Conservation (phyloP, 129 eudicot species). For the Artemisia tridentata region DNA sequence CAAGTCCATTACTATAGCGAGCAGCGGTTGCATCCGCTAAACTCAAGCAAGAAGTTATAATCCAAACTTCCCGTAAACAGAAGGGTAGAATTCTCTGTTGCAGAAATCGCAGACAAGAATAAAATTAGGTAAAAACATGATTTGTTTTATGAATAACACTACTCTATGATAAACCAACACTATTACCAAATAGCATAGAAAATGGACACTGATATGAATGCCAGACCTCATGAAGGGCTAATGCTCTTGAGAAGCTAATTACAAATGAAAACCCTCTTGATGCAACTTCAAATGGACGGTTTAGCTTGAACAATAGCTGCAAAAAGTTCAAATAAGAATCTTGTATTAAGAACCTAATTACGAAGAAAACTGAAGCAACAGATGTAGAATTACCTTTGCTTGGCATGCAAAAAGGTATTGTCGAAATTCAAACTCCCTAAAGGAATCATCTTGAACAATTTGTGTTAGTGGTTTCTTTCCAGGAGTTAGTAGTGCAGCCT, state of each 20-base stretch:
- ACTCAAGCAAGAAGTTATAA: conserved; percentile 83
- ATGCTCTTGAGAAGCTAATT: conserved; percentile 83
- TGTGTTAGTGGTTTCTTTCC: conserved; percentile 69
- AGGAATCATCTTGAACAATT: conserved; percentile 95
- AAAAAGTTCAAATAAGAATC: conserved; percentile 11
- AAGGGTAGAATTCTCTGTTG: conserved; percentile 77
- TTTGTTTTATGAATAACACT: conserved; percentile 16
- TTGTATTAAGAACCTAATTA: background rate
- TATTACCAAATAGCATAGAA: conserved; percentile 24
- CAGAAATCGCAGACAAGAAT: conserved; percentile 18
- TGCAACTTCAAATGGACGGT: conserved; percentile 93
- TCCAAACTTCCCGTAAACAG: conserved; percentile 97
- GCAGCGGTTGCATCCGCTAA: conserved; percentile 74
- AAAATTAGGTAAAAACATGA: conserved; percentile 18
- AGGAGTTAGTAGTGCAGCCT: conserved; percentile 74
- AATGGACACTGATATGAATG: conserved; percentile 29
- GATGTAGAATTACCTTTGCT: conserved; percentile 65
- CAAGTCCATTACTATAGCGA: conserved; percentile 63
- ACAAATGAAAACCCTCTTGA: conserved; percentile 86
- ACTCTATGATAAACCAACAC: conserved; percentile 21
- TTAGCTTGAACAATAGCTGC: conserved; percentile 89
- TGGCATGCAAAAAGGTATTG: conserved; percentile 97
- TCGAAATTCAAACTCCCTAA: conserved; percentile 94
- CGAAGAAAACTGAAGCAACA: conserved; percentile 11
- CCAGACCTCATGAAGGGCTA: conserved; percentile 81